Evolutionary conservation across 306 rosid genomes (phyloP).

Genomic region (Hylodesmum podocarpum): DNA sequence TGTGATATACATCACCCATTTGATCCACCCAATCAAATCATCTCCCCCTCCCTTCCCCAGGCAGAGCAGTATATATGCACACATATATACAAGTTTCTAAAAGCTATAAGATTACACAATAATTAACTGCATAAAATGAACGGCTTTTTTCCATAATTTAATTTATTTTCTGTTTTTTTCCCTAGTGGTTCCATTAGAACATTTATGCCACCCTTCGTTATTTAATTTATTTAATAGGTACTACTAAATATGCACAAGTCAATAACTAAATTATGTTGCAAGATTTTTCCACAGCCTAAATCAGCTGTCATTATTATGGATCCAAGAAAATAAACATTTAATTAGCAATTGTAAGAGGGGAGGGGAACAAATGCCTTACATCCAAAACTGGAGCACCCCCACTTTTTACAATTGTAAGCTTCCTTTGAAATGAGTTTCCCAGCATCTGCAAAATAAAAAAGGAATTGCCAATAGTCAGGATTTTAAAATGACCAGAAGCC

Average conservation of each 20-base stretch:
- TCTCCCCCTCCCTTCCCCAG: background rate
- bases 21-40: background rate
- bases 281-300: background rate
- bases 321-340: background rate
- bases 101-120: background rate
- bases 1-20: background rate
- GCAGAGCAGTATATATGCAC: background rate
- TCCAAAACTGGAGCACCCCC: constrained; percentile 61
- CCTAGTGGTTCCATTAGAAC: background rate
- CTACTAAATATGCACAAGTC: background rate
- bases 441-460: constrained; percentile 55
- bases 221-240: constrained; percentile 7
- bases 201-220: background rate
- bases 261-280: background rate
- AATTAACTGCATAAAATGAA: background rate
- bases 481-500: background rate
- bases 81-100: background rate
- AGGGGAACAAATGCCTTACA: constrained; percentile 45
- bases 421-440: constrained; percentile 89
- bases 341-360: constrained; percentile 12
- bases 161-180: background rate
- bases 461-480: constrained; percentile 14
- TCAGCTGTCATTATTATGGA: background rate
- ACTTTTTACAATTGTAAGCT: constrained; percentile 62
- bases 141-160: background rate